A percentile compares a stretch with the other conserved stretches of the same genome.
Conservation (phyloP, 2,329 filamentous ascomycete species). For the Talaromyces albobiverticillius region DNA sequence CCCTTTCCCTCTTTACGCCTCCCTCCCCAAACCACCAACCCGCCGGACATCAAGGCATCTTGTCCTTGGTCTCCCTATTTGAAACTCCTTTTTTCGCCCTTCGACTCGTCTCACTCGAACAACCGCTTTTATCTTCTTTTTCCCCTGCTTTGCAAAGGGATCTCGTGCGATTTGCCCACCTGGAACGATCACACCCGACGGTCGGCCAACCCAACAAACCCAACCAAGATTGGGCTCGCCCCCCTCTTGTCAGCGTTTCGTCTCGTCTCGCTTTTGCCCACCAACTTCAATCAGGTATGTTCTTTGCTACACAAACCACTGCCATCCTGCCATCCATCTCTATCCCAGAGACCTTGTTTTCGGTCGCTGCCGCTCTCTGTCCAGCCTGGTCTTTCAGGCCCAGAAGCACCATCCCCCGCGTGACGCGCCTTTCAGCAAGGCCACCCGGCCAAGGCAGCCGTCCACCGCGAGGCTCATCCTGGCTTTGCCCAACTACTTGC, state of each 20-base stretch:
- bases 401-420: slow-evolving; percentile 8
- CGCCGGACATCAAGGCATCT: slow-evolving; percentile 8
- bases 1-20: background rate
- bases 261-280: background rate
- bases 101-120: too few species aligned
- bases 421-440: slow-evolving; percentile 12
- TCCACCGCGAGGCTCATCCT: slow-evolving; percentile 3
- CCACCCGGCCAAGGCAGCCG: slow-evolving; percentile 7
- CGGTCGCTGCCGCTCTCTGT: background rate
- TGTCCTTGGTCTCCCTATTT: slow-evolving; percentile 5
- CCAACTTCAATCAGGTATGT: background rate
- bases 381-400: slow-evolving; percentile 5
- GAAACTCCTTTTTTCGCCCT: too few species aligned
- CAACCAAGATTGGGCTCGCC: background rate
- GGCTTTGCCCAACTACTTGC: too few species aligned
- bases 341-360: background rate
- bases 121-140: too few species aligned
- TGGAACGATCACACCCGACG: slow-evolving; percentile 2
- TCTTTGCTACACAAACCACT: background rate
- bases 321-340: background rate
- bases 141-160: background rate
- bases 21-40: background rate
- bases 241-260: background rate
- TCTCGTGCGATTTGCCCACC: too few species aligned
- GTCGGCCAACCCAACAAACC: slow-evolving; percentile 2